Percentiles rank a stretch among this genome's conserved stretches.
These are phyloP conservation scores for Alternaria sp. DNA, from an alignment of 2,329 filamentous ascomycete species.

Conservation along the genomic window DNA sequence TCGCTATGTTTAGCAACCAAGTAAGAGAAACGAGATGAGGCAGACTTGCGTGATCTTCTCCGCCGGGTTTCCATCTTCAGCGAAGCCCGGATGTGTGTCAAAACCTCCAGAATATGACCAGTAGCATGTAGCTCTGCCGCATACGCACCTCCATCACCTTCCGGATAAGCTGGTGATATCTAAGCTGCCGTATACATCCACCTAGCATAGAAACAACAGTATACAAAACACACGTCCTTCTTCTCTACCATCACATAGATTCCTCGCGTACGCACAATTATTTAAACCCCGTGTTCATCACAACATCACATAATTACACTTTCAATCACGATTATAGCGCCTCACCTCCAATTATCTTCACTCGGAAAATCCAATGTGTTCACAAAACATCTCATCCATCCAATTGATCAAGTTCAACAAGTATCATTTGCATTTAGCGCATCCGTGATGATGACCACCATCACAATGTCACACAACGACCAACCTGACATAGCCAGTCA, in stretches of 20 bases:
- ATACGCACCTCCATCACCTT: background rate
- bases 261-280: background rate
- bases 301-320: background rate
- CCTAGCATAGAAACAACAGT: background rate
- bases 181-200: background rate
- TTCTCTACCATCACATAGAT: background rate
- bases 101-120: background rate
- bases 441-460: background rate
- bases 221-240: background rate
- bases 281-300: background rate
- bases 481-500: no score
- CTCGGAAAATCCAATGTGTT: rapidly evolving
- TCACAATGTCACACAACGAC: background rate
- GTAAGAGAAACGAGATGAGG: background rate
- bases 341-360: background rate
- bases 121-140: background rate
- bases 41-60: background rate
- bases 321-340: background rate
- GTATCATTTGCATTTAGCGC: no score
- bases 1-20: background rate
- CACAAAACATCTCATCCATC: background rate
- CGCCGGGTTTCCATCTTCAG: background rate
- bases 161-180: background rate
- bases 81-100: background rate
- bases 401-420: background rate